A percentile compares a stretch with the other conserved stretches of the same genome.
Conservation (phyloP, 768 basidiomycete species). For the Hemileccinum impolitum region DNA sequence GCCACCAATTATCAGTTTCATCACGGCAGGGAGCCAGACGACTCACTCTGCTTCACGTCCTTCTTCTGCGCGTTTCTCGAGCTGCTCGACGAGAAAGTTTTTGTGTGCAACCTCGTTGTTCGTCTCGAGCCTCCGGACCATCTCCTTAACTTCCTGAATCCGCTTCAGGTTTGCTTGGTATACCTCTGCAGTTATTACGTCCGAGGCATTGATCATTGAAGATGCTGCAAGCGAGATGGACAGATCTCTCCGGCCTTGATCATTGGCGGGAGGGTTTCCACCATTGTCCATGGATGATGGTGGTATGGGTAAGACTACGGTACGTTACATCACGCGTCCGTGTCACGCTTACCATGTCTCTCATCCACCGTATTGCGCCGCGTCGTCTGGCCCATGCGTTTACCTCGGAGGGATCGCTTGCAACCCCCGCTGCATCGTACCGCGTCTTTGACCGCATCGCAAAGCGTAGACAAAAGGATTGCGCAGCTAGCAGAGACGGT, state of each 20-base stretch:
- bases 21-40: background rate
- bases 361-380: background rate
- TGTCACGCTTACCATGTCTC: conserved; percentile 13
- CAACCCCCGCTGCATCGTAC: conserved; percentile 48
- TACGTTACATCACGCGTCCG: conserved; percentile 11
- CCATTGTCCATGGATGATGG: conserved; percentile 18
- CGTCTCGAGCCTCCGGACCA: conserved; percentile 27
- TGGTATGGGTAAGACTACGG: background rate
- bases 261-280: background rate
- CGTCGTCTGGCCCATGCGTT: conserved; percentile 36
- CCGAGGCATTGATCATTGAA: conserved; percentile 24
- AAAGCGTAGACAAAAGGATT: conserved; percentile 76
- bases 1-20: conserved; percentile 1
- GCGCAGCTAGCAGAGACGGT: conserved; percentile 56
- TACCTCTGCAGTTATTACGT: conserved; percentile 15
- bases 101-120: conserved; percentile 42
- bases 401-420: conserved; percentile 45
- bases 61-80: conserved; percentile 36
- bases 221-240: conserved; percentile 20
- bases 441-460: conserved; percentile 82
- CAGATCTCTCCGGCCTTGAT: conserved; percentile 8
- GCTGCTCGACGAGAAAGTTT: conserved; percentile 33
- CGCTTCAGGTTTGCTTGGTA: conserved; percentile 25
- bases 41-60: conserved; percentile 47
- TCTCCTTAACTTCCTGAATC: conserved; percentile 31